phyloP scores from a whole-genome alignment of 208 protist species.

The Angomonas deanei region DNA sequence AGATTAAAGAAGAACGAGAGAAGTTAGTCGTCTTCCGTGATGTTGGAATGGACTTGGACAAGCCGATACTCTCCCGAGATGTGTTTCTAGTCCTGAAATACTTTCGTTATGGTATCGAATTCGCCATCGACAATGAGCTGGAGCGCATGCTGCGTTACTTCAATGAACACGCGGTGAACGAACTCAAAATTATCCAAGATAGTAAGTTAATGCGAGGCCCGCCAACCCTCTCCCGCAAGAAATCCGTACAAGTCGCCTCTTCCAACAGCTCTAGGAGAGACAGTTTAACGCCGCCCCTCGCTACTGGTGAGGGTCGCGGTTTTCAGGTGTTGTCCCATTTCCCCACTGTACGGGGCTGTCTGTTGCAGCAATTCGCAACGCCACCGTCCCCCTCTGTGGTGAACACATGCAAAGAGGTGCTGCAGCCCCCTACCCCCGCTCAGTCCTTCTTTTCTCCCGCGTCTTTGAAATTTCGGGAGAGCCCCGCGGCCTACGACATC shows the following conservation, averaged over 20 bases:
- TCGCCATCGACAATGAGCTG: slow-evolving; percentile 84
- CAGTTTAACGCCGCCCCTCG: background rate
- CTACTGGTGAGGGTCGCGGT: background rate
- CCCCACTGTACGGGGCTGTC: background rate
- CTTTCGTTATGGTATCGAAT: slow-evolving; percentile 81
- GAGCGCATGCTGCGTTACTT: slow-evolving; percentile 88
- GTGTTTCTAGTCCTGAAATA: slow-evolving; percentile 86
- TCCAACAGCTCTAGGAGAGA: background rate
- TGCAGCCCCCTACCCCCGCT: slow-evolving; percentile 14
- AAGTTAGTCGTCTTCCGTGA: slow-evolving; percentile 82
- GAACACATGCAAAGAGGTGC: background rate
- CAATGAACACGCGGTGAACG: slow-evolving; percentile 84
- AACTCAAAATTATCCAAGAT: slow-evolving; percentile 85
- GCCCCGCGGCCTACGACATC: slow-evolving; percentile 22
- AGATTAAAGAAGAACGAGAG: slow-evolving; percentile 62
- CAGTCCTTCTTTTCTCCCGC: slow-evolving; percentile 12
- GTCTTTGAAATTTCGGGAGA: background rate
- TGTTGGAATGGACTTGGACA: slow-evolving; percentile 87
- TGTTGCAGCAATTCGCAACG: background rate
- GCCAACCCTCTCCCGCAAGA: slow-evolving; percentile 44
- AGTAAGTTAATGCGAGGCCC: slow-evolving; percentile 87
- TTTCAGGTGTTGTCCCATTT: background rate
- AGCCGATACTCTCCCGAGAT: slow-evolving; percentile 83
- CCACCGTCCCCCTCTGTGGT: background rate
- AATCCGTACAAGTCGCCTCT: slow-evolving; percentile 3